These are phyloP conservation scores for Trametes cinnabarina DNA, from an alignment of 768 basidiomycete species.

Conservation along the genomic window DNA sequence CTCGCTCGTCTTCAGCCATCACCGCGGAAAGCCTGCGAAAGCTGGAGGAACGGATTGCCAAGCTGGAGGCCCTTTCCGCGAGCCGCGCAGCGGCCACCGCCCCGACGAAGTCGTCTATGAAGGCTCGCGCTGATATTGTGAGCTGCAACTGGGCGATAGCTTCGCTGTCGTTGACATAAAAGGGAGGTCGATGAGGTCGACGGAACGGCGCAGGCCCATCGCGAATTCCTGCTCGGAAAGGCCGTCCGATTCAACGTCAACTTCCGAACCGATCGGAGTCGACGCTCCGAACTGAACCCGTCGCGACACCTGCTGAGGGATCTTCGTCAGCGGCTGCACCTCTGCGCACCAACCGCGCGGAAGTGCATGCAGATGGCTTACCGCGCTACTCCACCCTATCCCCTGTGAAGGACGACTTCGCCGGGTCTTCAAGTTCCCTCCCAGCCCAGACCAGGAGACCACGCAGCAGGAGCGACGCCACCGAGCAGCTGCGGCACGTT, in stretches of 20 bases:
- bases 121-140: not conserved
- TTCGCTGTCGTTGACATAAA: not conserved
- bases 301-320: not conserved
- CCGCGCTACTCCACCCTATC: constrained; percentile 6
- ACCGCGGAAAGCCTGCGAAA: not conserved
- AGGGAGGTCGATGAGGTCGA: not conserved
- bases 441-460: not conserved
- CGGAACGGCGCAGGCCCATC: not conserved
- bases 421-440: not conserved
- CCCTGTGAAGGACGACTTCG: not conserved
- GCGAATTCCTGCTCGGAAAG: not conserved
- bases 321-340: not conserved
- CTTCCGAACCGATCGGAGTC: not conserved
- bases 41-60: not conserved
- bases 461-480: constrained; percentile 6
- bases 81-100: not conserved
- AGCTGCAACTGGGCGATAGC: not conserved
- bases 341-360: not conserved
- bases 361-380: not conserved
- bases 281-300: not conserved
- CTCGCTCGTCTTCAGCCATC: not conserved
- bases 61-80: not conserved
- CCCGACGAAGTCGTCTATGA: constrained; percentile 1
- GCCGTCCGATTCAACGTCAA: constrained; percentile 2
- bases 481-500: not conserved